phyloP scores from a whole-genome alignment of 345 rosid species.

The Erysimum cheiranthoides region DNA sequence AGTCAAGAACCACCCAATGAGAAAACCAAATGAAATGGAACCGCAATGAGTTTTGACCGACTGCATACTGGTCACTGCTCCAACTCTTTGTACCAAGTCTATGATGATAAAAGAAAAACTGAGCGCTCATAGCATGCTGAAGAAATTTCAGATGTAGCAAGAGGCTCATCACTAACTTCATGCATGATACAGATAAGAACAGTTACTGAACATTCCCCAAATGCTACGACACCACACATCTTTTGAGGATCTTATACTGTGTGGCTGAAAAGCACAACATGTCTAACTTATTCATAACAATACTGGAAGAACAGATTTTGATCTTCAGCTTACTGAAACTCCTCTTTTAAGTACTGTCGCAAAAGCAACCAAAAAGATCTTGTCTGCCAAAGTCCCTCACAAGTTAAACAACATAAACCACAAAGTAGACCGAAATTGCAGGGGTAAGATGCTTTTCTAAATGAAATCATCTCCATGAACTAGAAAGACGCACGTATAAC shows the following conservation, averaged over 20 bases:
- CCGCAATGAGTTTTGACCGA: slow-evolving; percentile 44
- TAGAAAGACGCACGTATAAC: slow-evolving; percentile 20
- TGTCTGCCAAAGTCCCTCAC: slow-evolving; percentile 17
- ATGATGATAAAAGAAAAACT: slow-evolving; percentile 54
- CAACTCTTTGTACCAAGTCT: slow-evolving; percentile 42
- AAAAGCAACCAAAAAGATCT: slow-evolving; percentile 28
- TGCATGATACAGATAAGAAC: slow-evolving; percentile 12
- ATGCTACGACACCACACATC: slow-evolving; percentile 22
- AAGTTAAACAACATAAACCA: slow-evolving; percentile 42
- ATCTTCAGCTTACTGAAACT: slow-evolving; percentile 49
- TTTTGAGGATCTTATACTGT: neutral
- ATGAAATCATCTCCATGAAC: slow-evolving; percentile 39
- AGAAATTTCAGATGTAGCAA: slow-evolving; percentile 50
- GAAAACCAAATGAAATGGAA: slow-evolving; percentile 50
- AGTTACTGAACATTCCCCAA: slow-evolving; percentile 26
- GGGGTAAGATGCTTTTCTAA: slow-evolving; percentile 31
- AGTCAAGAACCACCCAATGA: slow-evolving; percentile 50
- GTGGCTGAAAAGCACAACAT: neutral
- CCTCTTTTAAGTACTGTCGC: slow-evolving; percentile 40
- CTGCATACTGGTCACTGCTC: slow-evolving; percentile 52
- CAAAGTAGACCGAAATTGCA: slow-evolving; percentile 33
- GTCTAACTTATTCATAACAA: slow-evolving; percentile 8
- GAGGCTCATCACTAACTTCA: slow-evolving; percentile 42
- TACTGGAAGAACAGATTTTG: slow-evolving; percentile 20
- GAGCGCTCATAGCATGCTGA: slow-evolving; percentile 46